Conservation (phyloP, 768 basidiomycete genomes). For the Neoboletus subvelutipes region DNA sequence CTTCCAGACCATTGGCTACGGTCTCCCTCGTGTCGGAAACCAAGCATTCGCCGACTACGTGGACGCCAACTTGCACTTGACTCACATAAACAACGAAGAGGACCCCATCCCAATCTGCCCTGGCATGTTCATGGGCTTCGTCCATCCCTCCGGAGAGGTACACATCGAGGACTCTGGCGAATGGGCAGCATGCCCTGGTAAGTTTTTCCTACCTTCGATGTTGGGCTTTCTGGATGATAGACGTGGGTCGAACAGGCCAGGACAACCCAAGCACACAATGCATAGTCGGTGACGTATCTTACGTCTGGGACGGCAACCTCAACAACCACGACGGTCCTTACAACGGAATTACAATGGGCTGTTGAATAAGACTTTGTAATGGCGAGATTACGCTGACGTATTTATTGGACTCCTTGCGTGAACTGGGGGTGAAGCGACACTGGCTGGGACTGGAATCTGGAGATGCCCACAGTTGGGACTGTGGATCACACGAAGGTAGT, state of each 20-base stretch:
- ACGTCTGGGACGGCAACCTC: slow-evolving; percentile 42
- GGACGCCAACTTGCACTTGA: slow-evolving; percentile 44
- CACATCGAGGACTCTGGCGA: slow-evolving; percentile 44
- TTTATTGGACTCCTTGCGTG: neutral
- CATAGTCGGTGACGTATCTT: slow-evolving; percentile 27
- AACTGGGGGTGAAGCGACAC: neutral
- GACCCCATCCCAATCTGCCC: slow-evolving; percentile 41
- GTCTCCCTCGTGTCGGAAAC: slow-evolving; percentile 50
- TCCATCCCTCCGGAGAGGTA: slow-evolving; percentile 42
- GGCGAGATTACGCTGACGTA: neutral
- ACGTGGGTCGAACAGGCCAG: slow-evolving; percentile 36
- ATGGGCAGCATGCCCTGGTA: slow-evolving; percentile 59
- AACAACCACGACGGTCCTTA: slow-evolving; percentile 48
- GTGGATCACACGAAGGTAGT: neutral
- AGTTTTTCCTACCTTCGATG: neutral
- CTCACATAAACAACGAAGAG: slow-evolving; percentile 54
- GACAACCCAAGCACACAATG: slow-evolving; percentile 51
- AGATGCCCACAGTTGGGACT: no score
- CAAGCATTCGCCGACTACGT: slow-evolving; percentile 59
- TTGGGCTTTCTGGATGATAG: neutral
- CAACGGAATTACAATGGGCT: slow-evolving; percentile 30
- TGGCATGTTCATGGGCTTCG: slow-evolving; percentile 38
- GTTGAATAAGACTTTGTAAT: slow-evolving; percentile 4
- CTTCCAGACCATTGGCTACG: slow-evolving; percentile 35
- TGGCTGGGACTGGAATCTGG: no score